phyloP scores from a whole-genome alignment of 2,329 filamentous ascomycete genomes.

The Curvularia sp. region DNA sequence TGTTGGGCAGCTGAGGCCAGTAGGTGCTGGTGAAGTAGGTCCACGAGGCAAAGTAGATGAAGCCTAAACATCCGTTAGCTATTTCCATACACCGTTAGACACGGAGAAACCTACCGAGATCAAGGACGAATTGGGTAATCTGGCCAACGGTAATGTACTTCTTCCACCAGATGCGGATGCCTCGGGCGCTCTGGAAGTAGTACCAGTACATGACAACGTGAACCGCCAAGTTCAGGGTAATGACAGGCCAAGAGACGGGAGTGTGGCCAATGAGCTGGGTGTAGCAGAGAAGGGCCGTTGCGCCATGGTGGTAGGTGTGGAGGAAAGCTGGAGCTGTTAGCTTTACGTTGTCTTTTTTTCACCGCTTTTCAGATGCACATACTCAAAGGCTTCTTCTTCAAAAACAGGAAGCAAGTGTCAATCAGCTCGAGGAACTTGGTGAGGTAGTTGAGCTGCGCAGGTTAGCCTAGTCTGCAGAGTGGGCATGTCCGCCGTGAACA shows the following conservation, averaged over 20 bases:
- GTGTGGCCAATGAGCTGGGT: slow-evolving; percentile 94
- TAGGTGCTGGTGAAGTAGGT: slow-evolving; percentile 96
- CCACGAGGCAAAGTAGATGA: slow-evolving; percentile 99
- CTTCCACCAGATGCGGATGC: slow-evolving; percentile 98
- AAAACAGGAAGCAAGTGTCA: slow-evolving; percentile 94
- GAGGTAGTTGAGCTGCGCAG: slow-evolving; percentile 85
- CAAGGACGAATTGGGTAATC: slow-evolving; percentile 96
- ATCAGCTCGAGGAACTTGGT: slow-evolving; percentile 97
- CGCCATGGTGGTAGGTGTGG: slow-evolving; percentile 98
- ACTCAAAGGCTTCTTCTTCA: slow-evolving; percentile 99
- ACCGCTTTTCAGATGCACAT: slow-evolving; percentile 40
- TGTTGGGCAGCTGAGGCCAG: slow-evolving; percentile 83
- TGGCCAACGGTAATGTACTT: slow-evolving; percentile 98
- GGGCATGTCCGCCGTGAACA: slow-evolving; percentile 28
- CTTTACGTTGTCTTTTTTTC: slow-evolving; percentile 16
- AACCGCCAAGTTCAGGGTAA: slow-evolving; percentile 88
- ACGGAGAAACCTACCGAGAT: slow-evolving; percentile 72
- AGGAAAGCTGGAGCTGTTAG: slow-evolving; percentile 72
- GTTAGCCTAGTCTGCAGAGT: slow-evolving; percentile 45
- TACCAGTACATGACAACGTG: slow-evolving; percentile 99
- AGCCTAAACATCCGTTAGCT: slow-evolving; percentile 64
- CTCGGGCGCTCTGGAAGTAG: slow-evolving; percentile 98
- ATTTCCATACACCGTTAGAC: slow-evolving; percentile 4
- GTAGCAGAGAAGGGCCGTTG: slow-evolving; percentile 96
- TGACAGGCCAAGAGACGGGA: slow-evolving; percentile 92